Conservation (phyloP, 805 yeast genomes). For the Monosporozyma unispora region DNA sequence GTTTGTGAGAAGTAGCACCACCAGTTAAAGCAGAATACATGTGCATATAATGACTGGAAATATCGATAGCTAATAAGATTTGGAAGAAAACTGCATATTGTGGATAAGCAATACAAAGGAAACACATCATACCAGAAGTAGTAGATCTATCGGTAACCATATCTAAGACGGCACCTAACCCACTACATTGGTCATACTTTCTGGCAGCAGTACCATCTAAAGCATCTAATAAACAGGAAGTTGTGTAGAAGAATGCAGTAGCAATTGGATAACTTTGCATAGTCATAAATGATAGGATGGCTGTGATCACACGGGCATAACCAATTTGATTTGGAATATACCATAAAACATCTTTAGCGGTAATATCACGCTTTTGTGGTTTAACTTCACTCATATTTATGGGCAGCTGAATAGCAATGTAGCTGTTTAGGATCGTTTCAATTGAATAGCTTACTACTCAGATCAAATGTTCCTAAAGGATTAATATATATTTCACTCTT, state of each 20-base stretch:
- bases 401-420: background rate
- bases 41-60: constrained; percentile 95
- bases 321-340: constrained; percentile 92
- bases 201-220: constrained; percentile 95
- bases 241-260: constrained; percentile 69
- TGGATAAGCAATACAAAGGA: constrained; percentile 73
- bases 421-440: background rate
- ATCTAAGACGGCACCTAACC: constrained; percentile 92
- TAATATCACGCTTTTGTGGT: constrained; percentile 13
- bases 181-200: constrained; percentile 75
- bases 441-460: background rate
- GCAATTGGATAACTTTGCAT: constrained; percentile 79
- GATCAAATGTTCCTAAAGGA: background rate
- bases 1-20: constrained; percentile 79
- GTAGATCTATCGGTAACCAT: constrained; percentile 99
- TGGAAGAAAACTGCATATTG: constrained; percentile 52
- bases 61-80: constrained; percentile 68
- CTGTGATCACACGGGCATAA: constrained; percentile 72
- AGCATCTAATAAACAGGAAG: constrained; percentile 90
- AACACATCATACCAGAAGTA: constrained; percentile 86
- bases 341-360: constrained; percentile 52
- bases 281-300: constrained; percentile 65
- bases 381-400: constrained; percentile 1
- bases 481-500: background rate
- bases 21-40: constrained; percentile 87